These are phyloP conservation scores for Apiospora phragmitis DNA, from an alignment of 2,329 filamentous ascomycete species.

Conservation along the genomic window DNA sequence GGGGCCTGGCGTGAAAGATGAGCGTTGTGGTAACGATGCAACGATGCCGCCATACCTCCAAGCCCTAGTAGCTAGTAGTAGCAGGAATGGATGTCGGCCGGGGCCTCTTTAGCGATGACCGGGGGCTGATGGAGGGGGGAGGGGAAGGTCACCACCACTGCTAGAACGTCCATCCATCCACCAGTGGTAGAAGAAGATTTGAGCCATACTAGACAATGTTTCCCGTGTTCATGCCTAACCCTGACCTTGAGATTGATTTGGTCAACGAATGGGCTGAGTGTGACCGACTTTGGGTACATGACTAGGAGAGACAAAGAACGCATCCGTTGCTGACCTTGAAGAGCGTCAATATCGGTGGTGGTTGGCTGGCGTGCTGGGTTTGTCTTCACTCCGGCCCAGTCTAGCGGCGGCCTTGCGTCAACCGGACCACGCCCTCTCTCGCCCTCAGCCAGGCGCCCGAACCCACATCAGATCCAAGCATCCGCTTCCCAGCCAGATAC, in stretches of 20 bases:
- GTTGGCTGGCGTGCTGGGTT: neutral
- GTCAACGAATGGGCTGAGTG: neutral
- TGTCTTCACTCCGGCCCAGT: constrained; percentile 2
- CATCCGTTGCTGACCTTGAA: neutral
- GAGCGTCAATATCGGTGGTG: neutral
- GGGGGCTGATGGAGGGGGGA: neutral
- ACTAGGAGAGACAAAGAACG: neutral
- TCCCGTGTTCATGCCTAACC: neutral
- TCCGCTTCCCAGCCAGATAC: neutral
- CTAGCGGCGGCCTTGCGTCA: constrained; percentile 7
- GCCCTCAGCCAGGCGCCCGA: neutral
- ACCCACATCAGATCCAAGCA: constrained; percentile 3
- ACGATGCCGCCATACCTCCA: neutral
- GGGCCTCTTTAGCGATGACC: neutral
- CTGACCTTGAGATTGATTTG: neutral
- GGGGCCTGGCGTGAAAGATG: neutral
- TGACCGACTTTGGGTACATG: neutral
- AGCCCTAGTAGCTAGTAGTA: neutral
- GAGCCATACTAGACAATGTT: constrained; percentile 1
- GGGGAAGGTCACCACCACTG: neutral
- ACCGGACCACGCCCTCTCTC: neutral
- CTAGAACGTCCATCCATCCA: neutral
- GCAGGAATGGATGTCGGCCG: neutral
- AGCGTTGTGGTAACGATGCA: neutral
- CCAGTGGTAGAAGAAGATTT: constrained; percentile 1